These are phyloP conservation scores for Claviceps maximensis DNA, from an alignment of 2,329 filamentous ascomycete genomes.

Conservation along the genomic window DNA sequence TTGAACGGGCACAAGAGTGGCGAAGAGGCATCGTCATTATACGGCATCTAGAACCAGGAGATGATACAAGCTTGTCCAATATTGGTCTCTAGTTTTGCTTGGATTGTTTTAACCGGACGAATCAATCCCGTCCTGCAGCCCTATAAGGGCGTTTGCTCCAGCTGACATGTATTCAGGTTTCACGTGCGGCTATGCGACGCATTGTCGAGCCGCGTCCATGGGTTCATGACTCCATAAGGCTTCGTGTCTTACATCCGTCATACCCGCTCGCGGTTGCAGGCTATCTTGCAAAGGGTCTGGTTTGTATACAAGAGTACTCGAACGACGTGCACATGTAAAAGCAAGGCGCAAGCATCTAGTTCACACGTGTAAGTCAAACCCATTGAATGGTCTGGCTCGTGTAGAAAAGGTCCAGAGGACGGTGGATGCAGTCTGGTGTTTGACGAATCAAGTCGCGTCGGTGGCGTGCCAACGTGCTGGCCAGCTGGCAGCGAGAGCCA, in stretches of 20 bases:
- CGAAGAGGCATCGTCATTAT: constrained; percentile 5
- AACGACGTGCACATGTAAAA: background rate
- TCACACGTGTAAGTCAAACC: background rate
- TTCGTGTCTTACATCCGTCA: background rate
- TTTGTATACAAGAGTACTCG: background rate
- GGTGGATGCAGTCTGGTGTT: background rate
- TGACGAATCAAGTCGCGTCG: background rate
- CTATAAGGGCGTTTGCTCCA: background rate
- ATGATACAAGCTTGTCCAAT: background rate
- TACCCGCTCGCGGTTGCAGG: background rate
- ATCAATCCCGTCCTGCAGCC: background rate
- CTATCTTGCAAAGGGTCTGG: background rate
- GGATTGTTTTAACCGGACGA: background rate
- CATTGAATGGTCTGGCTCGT: background rate
- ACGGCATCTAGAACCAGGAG: constrained; percentile 3
- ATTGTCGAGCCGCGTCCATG: no score
- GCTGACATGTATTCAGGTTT: background rate
- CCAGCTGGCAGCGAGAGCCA: background rate
- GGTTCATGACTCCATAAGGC: background rate
- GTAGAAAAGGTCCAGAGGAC: background rate
- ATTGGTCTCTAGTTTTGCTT: background rate
- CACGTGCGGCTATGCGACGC: background rate
- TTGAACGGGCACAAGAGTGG: background rate
- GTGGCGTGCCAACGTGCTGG: background rate
- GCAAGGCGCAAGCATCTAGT: background rate